Base-by-base conservation (phyloP, 768 basidiomycete species). In the Boletus rubescentipes region DNA sequence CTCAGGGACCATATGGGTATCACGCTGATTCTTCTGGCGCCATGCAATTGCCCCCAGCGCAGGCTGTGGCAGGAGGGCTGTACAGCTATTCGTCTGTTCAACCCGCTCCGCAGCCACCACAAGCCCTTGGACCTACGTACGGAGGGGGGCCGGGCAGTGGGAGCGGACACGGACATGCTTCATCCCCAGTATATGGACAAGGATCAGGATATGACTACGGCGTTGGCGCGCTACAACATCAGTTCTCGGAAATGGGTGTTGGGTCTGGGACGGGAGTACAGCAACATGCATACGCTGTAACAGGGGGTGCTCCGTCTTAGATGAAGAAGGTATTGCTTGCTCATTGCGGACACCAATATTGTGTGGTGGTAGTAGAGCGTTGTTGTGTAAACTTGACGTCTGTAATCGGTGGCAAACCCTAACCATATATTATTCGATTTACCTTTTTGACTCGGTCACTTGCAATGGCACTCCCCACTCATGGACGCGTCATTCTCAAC, bases 401-500 rank as follows among this genome's bases (percentile, higher is more conserved):
- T 43, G 20, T 29, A 42, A 2, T 45, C 32, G n/a, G n/a, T n/a
- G n/a, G n/a, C 9, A 26, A 60, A 64, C 61, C 64, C 53, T 64
- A 67, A 67, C 61, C 58, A 42, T 52, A 57, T 49, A 20, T 37
- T 37, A 44, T 40, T 6, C n/a, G 11, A 53, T 20, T 41, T 60
- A 16, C 6, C 12, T 26, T 26, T 26, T 51, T 23, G 15, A 16
- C 40, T 21, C 46, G 30, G 9, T 5, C 30, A 32, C 42, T 50
- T 23, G 55, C 26, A 29, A 92, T 93, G 91, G 86, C 89, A 32
- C 78, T 93, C 31, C 91, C 92, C 20, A 94, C 93, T 3, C 79
- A 85, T 54, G 94, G 92, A 42, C 84, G 90, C 53, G 89, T 96
- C 37, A 84, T 96, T 36, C 74, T 98, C 46, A 85, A 93, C 46